Evolutionary conservation across 2,329 filamentous ascomycete genomes (phyloP).

Genomic region (Thelonectria olida): DNA sequence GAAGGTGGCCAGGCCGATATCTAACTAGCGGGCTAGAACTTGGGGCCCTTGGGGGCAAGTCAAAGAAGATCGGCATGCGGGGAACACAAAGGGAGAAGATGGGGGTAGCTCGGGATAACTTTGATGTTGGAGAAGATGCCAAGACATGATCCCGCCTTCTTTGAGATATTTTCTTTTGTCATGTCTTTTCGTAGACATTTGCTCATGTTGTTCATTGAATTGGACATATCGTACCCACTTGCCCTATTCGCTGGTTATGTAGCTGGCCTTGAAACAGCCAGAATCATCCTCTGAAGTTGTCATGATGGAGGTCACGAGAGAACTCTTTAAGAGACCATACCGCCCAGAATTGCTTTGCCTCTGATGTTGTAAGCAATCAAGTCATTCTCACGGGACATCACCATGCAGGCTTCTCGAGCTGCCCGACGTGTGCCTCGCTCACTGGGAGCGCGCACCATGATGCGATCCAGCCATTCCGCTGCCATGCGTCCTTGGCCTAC

Average conservation of each 20-base stretch:
- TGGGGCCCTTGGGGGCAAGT: not conserved
- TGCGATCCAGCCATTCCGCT: constrained; percentile 20
- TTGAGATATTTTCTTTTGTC: not conserved
- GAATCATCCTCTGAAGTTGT: not conserved
- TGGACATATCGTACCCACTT: not conserved
- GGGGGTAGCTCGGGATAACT: constrained; percentile 3
- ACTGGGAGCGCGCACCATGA: constrained; percentile 13
- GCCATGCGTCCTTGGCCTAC: constrained; percentile 20
- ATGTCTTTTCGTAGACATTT: not conserved
- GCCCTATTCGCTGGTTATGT: constrained; percentile 3
- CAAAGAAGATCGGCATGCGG: not conserved
- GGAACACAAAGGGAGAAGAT: not conserved
- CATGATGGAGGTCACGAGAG: not conserved
- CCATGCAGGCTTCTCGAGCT: constrained; percentile 17
- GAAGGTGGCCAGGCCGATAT: not conserved
- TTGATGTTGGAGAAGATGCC: not conserved
- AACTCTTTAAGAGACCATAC: constrained; percentile 8
- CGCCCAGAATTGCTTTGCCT: not conserved
- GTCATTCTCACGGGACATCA: not conserved
- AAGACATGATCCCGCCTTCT: not conserved
- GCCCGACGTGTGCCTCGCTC: constrained; percentile 14
- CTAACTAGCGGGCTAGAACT: not conserved
- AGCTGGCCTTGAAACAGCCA: not conserved
- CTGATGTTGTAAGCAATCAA: not conserved
- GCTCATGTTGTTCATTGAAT: not conserved